Evolutionary conservation across 345 rosid genomes (phyloP), one percentile per base, ranked within the genome.

Genomic region (Moricandia arvensis): DNA sequence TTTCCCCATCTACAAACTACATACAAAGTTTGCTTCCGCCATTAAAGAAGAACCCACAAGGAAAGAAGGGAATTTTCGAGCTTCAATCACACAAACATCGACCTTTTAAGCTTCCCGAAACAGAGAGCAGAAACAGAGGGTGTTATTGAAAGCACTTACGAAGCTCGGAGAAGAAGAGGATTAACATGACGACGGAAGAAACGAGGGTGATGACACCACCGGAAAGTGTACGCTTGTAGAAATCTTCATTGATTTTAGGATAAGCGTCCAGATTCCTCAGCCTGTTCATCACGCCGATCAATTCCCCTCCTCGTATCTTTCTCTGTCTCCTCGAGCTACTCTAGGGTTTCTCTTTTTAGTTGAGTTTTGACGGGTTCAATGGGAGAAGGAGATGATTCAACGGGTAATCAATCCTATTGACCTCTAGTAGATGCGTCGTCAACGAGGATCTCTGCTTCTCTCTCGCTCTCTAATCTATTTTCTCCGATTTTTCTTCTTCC

Each of bases 201-300:
- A 78, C 75, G 51, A 92, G 86, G 69, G 97, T 92, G 82, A 92
- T 83, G 29, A 92, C 77, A 80, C 97, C 97, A 59, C 97, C 97
- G 76, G 93, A 87, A 81, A 90, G 85, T 2, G 96, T 86, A 7
- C 97, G 91, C 77, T 84, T 88, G 85, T 84, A 92, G 78, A 90
- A 92, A 82, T 92, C 97, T 72, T 92, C 97, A 71, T 90, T 92
- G 80, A 92, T 79, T 76, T 92, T 92, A 15, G 97, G 97, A 82
- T 90, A 92, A 1, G 97, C 96, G 67, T 92, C 97, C 74, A 92
- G 79, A 67, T 79, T 87, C 83, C 84, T 81, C 63, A 92, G 84
- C 78, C 83, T 88, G 68, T 81, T 78, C 68, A 86, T 69, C 57
- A 83, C 61, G 55, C 75, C 79, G 16, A 84, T 83, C 87, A 38